Conservation (phyloP, 2,329 filamentous ascomycete species). For the Metarhizium robertsii region DNA sequence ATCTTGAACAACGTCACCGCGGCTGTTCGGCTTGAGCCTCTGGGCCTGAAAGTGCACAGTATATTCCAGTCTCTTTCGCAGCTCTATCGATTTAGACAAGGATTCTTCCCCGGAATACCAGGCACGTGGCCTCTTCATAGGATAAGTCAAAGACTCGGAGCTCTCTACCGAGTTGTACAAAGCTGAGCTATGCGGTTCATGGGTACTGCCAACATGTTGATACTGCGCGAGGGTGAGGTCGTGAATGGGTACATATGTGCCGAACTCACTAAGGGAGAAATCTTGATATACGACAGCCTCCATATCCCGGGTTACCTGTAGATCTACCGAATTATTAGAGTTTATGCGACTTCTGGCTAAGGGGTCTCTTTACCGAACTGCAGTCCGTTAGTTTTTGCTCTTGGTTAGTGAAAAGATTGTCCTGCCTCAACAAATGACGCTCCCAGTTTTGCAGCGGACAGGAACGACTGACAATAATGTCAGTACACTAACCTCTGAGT, state of each 20-base stretch:
- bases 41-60: conserved; percentile 29
- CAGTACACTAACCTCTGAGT: too few relatives aligned
- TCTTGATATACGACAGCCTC: conserved; percentile 32
- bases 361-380: conserved; percentile 3
- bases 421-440: conserved; percentile 24
- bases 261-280: conserved; percentile 31
- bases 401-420: background rate
- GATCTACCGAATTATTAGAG: conserved; percentile 17
- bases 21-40: conserved; percentile 29
- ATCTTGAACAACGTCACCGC: conserved; percentile 27
- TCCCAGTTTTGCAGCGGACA: conserved; percentile 22
- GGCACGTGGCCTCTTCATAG: conserved; percentile 11
- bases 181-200: conserved; percentile 7
- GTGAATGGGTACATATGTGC: conserved; percentile 30
- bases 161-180: background rate
- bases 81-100: conserved; percentile 9
- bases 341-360: background rate
- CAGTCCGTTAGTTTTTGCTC: background rate
- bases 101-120: conserved; percentile 14
- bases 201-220: conserved; percentile 18
- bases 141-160: too few relatives aligned
- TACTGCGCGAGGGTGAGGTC: conserved; percentile 28
- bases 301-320: conserved; percentile 30
- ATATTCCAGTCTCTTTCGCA: conserved; percentile 24
- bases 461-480: conserved; percentile 18